Conservation (phyloP, 1,284 basidiomycete genomes). For the Bjerkandera adusta region DNA sequence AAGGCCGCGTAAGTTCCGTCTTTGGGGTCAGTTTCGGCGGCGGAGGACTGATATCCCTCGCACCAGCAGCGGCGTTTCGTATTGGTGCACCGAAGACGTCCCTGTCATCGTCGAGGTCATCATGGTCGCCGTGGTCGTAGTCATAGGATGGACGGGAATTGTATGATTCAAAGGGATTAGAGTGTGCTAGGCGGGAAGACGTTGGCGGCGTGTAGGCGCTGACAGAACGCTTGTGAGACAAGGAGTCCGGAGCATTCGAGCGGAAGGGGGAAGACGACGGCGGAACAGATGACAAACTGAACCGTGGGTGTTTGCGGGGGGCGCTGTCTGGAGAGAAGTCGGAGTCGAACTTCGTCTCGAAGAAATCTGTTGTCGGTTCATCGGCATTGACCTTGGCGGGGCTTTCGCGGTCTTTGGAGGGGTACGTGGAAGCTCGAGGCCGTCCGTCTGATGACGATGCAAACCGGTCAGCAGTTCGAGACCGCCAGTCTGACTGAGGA, state of each 20-base stretch:
- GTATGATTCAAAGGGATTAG: constrained; percentile 25
- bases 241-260: constrained; percentile 21
- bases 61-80: constrained; percentile 13
- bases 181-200: constrained; percentile 6
- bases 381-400: no score
- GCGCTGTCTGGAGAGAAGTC: constrained; percentile 30
- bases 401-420: constrained; percentile 9
- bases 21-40: constrained; percentile 43
- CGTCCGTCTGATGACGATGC: constrained; percentile 3
- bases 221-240: constrained; percentile 36
- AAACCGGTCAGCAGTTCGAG: constrained; percentile 15
- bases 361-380: constrained; percentile 29
- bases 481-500: constrained; percentile 16
- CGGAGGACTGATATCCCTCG: constrained; percentile 16
- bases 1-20: constrained; percentile 45
- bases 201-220: constrained; percentile 32
- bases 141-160: constrained; percentile 12
- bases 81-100: constrained; percentile 16
- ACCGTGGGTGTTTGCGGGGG: constrained; percentile 26
- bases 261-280: constrained; percentile 19
- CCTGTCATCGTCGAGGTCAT: constrained; percentile 21
- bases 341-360: constrained; percentile 39
- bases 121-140: constrained; percentile 22
- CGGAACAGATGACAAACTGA: constrained; percentile 25
- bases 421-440: constrained; percentile 6